Conservation (phyloP, 176 grass and related monocot genomes). For the Triticum turgidum region DNA sequence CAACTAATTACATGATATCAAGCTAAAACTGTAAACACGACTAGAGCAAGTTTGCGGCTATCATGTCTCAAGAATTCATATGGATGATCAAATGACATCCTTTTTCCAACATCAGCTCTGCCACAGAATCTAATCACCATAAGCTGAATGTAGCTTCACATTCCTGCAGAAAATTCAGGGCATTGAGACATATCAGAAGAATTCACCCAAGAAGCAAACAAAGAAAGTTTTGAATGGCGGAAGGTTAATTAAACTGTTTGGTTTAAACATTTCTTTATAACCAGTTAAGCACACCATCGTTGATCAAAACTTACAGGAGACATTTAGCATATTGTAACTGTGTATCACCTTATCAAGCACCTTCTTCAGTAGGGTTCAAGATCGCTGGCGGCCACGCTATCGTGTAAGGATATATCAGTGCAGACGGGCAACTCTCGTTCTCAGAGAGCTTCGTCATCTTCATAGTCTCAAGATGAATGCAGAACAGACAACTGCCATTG, state of each 20-base stretch:
- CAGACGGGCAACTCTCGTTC: not conserved
- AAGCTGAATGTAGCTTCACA: not conserved
- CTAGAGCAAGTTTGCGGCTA: not conserved
- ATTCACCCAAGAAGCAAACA: not conserved
- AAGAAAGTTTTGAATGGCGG: not conserved
- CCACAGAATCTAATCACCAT: not conserved
- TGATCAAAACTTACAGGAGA: not conserved
- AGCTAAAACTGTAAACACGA: not conserved
- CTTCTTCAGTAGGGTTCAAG: slow-evolving; percentile 26
- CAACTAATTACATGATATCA: not conserved
- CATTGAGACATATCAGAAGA: not conserved
- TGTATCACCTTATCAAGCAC: slow-evolving; percentile 3
- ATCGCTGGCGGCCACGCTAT: slow-evolving; percentile 26
- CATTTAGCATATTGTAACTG: not conserved
- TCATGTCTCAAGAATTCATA: not conserved
- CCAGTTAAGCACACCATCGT: not conserved
- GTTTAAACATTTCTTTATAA: not conserved
- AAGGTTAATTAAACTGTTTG: not conserved
- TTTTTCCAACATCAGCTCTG: not conserved
- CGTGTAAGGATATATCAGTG: slow-evolving; percentile 22
- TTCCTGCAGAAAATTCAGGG: slow-evolving; percentile 4
- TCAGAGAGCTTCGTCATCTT: not conserved
- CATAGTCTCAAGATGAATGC: slow-evolving; percentile 45
- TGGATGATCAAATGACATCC: slow-evolving; percentile 11
- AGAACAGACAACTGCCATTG: slow-evolving; percentile 14